phyloP scores from a whole-genome alignment of 208 protist species.

The Acanthamoeba healyi region DNA sequence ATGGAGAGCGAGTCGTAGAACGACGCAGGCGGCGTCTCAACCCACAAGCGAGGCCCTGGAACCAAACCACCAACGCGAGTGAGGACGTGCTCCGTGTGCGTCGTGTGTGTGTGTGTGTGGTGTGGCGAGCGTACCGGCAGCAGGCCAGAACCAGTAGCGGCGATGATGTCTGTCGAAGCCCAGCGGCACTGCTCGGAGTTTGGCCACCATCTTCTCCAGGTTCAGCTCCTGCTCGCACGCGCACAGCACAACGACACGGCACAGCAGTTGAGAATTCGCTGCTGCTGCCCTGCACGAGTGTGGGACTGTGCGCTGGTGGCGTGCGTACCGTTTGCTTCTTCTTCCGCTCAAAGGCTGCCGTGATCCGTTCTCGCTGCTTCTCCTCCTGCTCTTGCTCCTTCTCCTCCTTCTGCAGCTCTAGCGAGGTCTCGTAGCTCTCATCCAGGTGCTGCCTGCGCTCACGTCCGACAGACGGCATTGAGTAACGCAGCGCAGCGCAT shows the following conservation, averaged over 20 bases:
- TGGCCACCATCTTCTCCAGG: slow-evolving; percentile 27
- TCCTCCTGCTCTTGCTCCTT: slow-evolving; percentile 26
- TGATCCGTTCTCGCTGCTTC: not conserved
- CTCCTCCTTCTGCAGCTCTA: slow-evolving; percentile 32
- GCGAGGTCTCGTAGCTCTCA: slow-evolving; percentile 44
- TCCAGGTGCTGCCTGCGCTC: slow-evolving; percentile 2
- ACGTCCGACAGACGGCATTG: not conserved
- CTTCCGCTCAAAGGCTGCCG: slow-evolving; percentile 14
- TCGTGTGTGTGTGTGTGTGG: not conserved
- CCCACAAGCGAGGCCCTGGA: slow-evolving; percentile 1
- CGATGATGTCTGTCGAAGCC: not conserved
- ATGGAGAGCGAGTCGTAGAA: slow-evolving; percentile 23
- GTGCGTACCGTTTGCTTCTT: not conserved
- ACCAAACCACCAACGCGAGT: not conserved
- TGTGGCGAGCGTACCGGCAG: not conserved
- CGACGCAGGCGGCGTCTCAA: not conserved
- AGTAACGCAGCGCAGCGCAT: not conserved
- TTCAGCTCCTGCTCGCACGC: not conserved
- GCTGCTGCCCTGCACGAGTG: too few species aligned
- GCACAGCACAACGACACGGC: not conserved
- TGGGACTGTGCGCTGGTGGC: too few species aligned
- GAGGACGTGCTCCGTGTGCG: not conserved
- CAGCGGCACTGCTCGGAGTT: not conserved
- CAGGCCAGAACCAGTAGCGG: slow-evolving; percentile 46
- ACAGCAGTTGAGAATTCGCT: not conserved